Percentiles rank a stretch among this genome's conserved stretches.
Evolutionary conservation across 2,329 filamentous ascomycete species (phyloP).

Genomic region (Neonectria hederae): DNA sequence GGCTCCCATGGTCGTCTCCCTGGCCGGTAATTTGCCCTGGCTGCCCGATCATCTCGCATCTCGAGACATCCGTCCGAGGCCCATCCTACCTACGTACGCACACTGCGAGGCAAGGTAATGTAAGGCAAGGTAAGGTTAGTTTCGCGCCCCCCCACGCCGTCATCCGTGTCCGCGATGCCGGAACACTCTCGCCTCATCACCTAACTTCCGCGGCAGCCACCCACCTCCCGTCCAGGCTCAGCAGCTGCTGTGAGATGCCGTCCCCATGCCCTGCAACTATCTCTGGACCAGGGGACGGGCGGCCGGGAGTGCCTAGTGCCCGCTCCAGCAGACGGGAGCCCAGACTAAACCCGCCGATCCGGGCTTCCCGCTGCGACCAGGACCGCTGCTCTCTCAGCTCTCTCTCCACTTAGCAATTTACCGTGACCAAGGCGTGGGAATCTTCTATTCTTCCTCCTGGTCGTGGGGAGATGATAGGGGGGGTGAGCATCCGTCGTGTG

Average conservation of each 20-base stretch:
- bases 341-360: conserved; percentile 15
- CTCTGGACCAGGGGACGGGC: conserved; percentile 1
- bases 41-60: conserved; percentile 23
- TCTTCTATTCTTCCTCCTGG: not conserved
- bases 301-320: conserved; percentile 21
- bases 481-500: not conserved
- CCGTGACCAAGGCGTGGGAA: conserved; percentile 18
- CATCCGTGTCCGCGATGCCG: not conserved
- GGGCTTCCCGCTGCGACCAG: conserved; percentile 13
- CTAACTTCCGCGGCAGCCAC: conserved; percentile 7
- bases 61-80: conserved; percentile 1
- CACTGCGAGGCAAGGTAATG: too few species aligned
- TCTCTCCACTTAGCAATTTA: conserved; percentile 22
- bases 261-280: not conserved
- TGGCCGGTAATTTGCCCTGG: conserved; percentile 12
- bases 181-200: conserved; percentile 1
- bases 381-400: too few species aligned
- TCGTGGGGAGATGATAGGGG: conserved; percentile 1
- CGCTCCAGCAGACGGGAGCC: conserved; percentile 5
- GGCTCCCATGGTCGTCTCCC: too few species aligned
- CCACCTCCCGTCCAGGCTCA: not conserved
- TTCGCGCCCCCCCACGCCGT: not conserved
- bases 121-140: not conserved
- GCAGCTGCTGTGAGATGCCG: not conserved
- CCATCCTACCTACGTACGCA: not conserved